These are phyloP conservation scores for Trypanosoma brucei DNA, from an alignment of 208 protist genomes.

Conservation along the genomic window DNA sequence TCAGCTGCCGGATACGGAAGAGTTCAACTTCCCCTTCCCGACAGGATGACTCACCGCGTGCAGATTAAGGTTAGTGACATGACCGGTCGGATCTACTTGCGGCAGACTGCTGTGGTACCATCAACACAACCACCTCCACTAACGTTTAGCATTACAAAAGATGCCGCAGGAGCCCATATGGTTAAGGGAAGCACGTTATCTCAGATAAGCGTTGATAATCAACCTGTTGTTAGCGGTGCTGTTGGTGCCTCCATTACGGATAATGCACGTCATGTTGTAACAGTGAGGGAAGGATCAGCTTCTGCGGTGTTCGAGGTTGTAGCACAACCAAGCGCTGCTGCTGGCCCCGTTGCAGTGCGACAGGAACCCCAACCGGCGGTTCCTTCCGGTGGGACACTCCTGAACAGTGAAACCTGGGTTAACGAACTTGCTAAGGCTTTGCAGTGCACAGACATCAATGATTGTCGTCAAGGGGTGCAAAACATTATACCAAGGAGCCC, in stretches of 20 bases:
- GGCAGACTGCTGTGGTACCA: conserved; percentile 57
- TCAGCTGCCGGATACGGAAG: conserved; percentile 33
- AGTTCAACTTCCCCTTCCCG: conserved; percentile 38
- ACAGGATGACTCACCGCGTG: conserved; percentile 45
- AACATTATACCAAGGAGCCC: conserved; percentile 30
- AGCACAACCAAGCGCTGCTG: not conserved
- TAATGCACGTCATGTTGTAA: conserved; percentile 25
- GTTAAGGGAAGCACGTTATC: conserved; percentile 6
- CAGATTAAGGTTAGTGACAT: conserved; percentile 40
- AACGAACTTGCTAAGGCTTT: conserved; percentile 39
- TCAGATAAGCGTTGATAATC: conserved; percentile 11
- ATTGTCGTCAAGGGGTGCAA: conserved; percentile 42
- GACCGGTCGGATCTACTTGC: conserved; percentile 31
- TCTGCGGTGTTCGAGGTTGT: conserved; percentile 11
- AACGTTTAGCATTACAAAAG: conserved; percentile 9
- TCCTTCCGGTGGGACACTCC: not conserved
- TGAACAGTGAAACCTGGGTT: conserved; percentile 45
- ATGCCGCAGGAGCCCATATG: conserved; percentile 1
- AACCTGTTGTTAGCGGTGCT: conserved; percentile 8
- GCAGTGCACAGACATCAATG: conserved; percentile 37
- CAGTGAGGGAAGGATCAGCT: conserved; percentile 30
- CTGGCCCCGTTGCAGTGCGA: not conserved
- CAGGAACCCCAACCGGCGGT: not conserved
- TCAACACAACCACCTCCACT: conserved; percentile 27
- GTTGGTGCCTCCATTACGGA: conserved; percentile 9